Conservation (phyloP, 805 yeast genomes). For the Candida tammaniensis region DNA sequence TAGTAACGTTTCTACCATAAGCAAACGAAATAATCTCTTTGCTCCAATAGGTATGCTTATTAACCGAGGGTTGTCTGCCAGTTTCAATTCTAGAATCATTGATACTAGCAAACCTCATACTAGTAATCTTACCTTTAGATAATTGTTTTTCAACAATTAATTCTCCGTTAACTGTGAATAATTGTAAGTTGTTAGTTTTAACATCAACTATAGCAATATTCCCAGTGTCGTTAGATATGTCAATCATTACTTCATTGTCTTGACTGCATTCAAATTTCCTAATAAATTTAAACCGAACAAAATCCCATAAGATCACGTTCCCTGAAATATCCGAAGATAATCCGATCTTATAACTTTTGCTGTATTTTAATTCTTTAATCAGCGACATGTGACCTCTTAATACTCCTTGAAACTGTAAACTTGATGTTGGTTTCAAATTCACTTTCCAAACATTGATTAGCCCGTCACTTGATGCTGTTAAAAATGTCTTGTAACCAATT, state of each 20-base stretch:
- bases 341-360: constrained; percentile 52
- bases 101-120: constrained; percentile 28
- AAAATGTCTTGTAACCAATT: constrained; percentile 39
- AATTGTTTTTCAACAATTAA: constrained; percentile 22
- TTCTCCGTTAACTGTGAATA: constrained; percentile 58
- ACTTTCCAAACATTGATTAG: constrained; percentile 58
- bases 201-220: constrained; percentile 40
- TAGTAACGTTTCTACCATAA: too few species aligned
- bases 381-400: constrained; percentile 57
- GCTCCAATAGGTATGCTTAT: constrained; percentile 36
- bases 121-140: constrained; percentile 17
- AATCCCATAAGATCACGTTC: constrained; percentile 61
- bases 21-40: constrained; percentile 33
- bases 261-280: constrained; percentile 27
- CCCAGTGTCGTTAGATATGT: constrained; percentile 57
- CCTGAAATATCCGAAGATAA: constrained; percentile 58
- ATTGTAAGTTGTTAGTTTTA: constrained; percentile 19
- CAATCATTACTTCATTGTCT: constrained; percentile 25
- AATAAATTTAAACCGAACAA: constrained; percentile 49
- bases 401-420: constrained; percentile 41
- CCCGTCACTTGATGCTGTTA: constrained; percentile 58
- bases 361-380: constrained; percentile 46
- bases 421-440: constrained; percentile 21
- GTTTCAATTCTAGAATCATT: constrained; percentile 27
- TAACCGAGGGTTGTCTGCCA: constrained; percentile 17